Base-by-base conservation (phyloP, 2,329 filamentous ascomycete genomes). In the Fusarium napiforme region DNA sequence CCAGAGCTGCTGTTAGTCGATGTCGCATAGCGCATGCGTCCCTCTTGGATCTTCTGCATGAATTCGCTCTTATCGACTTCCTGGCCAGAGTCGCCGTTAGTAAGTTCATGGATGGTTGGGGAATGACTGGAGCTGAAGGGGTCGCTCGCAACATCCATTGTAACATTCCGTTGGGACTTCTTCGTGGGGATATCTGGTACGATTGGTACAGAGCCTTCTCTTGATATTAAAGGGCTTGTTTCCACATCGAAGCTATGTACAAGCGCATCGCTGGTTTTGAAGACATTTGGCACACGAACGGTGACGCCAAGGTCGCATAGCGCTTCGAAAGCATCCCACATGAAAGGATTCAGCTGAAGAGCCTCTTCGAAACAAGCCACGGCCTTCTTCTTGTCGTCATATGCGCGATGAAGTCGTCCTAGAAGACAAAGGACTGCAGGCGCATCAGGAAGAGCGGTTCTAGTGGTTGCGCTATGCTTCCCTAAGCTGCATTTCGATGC, bases 271-370 rank as follows among this genome's bases (percentile, higher is more conserved):
- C 88, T 94, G 76, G 93, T 84, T 79, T 91, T 94, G 84, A 97
- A 99, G 71, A 98, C 93, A 78, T 97, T 97, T 32, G 91, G 89
- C 15, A 96, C 91, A 63, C 93, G 91, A 61, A 98, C 88, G 74
- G 91, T 91, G 49, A 94, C 92, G 8, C 94, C 93, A 91, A 90
- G 93, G 79, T 98, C 95, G 80, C 95, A 97, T 12, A 99, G 87
- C 21, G 90, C 92, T 28, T 92, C 91, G 78, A 98, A 98, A 1
- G 96, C 95, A 85, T 99, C 96, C 96, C 96, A 99, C 89, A 97
- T 96, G 82, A 98, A 96, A 4, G 96, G 95, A 78, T 98, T 99
- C 61, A 91, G 82, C 83, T 95, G 97, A 77, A 99, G 85, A 10
- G 95, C 91, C 68, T 97, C 94, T 75, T 97, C 94, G 79, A 96